Percentiles rank a stretch among this genome's conserved stretches.
phyloP scores from a whole-genome alignment of 2,329 filamentous ascomycete genomes.

The Hansfordia pulvinata region DNA sequence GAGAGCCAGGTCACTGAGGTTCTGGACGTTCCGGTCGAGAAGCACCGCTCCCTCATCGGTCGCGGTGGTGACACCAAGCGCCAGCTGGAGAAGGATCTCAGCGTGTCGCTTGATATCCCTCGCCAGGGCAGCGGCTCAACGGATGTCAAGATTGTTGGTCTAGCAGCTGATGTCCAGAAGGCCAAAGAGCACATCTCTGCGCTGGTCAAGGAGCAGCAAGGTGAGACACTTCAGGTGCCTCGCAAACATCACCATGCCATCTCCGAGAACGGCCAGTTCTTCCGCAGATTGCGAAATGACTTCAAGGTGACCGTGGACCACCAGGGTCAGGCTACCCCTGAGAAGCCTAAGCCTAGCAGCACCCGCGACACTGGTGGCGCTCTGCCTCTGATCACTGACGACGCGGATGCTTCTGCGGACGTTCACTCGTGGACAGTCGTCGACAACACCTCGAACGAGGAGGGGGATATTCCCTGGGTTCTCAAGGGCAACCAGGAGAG shows the following conservation, averaged over 20 bases:
- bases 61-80: conserved; percentile 81
- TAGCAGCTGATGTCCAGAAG: conserved; percentile 64
- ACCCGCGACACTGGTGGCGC: conserved; percentile 43
- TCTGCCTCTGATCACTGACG: conserved; percentile 89
- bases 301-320: conserved; percentile 87
- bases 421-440: conserved; percentile 76
- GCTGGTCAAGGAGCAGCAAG: conserved; percentile 74
- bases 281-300: conserved; percentile 79
- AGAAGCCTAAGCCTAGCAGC: conserved; percentile 44
- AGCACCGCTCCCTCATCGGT: conserved; percentile 84
- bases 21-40: conserved; percentile 74
- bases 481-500: conserved; percentile 68
- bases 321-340: conserved; percentile 62
- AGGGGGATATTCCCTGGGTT: conserved; percentile 77
- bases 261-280: conserved; percentile 82
- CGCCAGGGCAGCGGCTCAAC: conserved; percentile 76
- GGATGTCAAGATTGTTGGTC: conserved; percentile 74
- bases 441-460: conserved; percentile 43
- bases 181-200: conserved; percentile 75
- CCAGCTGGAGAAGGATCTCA: conserved; percentile 74
- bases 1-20: conserved; percentile 69
- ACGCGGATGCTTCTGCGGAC: conserved; percentile 48
- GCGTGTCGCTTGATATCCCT: conserved; percentile 78
- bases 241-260: conserved; percentile 71
- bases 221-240: conserved; percentile 77